Percentiles rank a stretch among this genome's conserved stretches.
Evolutionary conservation across 768 basidiomycete genomes (phyloP).

Genomic region (Cystobasidium onofrii): DNA sequence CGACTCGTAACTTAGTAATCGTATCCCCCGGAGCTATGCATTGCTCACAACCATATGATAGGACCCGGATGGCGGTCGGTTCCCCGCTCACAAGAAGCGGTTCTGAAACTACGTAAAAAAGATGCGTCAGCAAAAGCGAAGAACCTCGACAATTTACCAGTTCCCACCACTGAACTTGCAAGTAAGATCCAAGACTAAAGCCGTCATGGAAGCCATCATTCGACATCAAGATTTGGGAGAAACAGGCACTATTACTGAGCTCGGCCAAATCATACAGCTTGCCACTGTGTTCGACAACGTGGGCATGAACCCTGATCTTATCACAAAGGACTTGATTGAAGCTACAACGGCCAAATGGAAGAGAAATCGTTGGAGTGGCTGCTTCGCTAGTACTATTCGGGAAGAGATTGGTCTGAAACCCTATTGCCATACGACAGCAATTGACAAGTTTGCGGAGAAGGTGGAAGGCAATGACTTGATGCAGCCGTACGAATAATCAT

Average conservation of each 20-base stretch:
- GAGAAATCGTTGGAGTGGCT: not conserved
- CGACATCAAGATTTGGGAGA: constrained; percentile 11
- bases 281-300: constrained; percentile 11
- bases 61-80: not conserved
- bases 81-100: constrained; percentile 1
- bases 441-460: constrained; percentile 2
- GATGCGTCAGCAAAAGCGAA: not conserved
- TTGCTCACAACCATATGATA: too few species aligned
- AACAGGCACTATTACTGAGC: not conserved
- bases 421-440: not conserved
- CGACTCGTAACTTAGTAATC: too few species aligned
- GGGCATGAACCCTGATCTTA: constrained; percentile 7
- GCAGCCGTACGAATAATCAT: constrained; percentile 1
- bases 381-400: constrained; percentile 3
- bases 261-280: not conserved
- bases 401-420: constrained; percentile 17
- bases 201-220: constrained; percentile 2
- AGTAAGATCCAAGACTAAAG: not conserved
- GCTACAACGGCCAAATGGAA: not conserved
- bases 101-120: not conserved
- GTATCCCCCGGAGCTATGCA: too few species aligned
- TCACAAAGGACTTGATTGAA: constrained; percentile 5
- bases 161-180: not conserved
- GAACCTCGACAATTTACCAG: not conserved
- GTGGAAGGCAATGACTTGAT: constrained; percentile 2